Evolutionary conservation across 306 rosid species (phyloP).

Genomic region (Arachis stenosperma): DNA sequence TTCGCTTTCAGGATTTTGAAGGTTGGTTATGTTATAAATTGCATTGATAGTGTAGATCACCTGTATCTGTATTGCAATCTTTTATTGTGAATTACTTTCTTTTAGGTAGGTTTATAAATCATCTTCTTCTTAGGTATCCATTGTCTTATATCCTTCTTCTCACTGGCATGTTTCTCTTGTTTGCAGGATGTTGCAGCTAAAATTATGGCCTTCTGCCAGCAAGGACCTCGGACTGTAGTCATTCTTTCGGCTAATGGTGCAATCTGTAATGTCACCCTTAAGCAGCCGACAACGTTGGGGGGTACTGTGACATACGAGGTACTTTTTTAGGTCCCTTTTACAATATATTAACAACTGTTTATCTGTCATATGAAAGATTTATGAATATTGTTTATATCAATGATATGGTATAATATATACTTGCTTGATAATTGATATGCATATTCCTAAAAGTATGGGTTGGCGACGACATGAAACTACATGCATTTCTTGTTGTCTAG

Average conservation of each 20-base stretch:
- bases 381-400: background rate
- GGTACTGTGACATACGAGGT: slow-evolving; percentile 70
- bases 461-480: slow-evolving; percentile 4
- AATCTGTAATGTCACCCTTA: slow-evolving; percentile 60
- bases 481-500: background rate
- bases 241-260: slow-evolving; percentile 82
- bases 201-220: slow-evolving; percentile 57
- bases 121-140: background rate
- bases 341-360: slow-evolving; percentile 2
- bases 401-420: slow-evolving; percentile 12
- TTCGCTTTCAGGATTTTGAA: background rate
- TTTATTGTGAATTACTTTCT: background rate
- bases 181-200: slow-evolving; percentile 77
- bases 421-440: slow-evolving; percentile 6
- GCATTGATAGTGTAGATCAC: background rate
- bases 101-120: background rate
- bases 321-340: slow-evolving; percentile 29
- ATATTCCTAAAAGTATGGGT: background rate
- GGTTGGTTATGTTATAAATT: background rate
- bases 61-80: background rate
- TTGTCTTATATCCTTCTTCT: slow-evolving; percentile 27
- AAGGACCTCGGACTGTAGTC: slow-evolving; percentile 67
- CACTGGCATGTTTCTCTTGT: slow-evolving; percentile 17
- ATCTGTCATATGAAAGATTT: background rate
- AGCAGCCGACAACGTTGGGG: slow-evolving; percentile 54